Evolutionary conservation across 208 protist genomes (phyloP), one percentile per base, ranked within the genome.

Genomic region (Phytomonas sp.): DNA sequence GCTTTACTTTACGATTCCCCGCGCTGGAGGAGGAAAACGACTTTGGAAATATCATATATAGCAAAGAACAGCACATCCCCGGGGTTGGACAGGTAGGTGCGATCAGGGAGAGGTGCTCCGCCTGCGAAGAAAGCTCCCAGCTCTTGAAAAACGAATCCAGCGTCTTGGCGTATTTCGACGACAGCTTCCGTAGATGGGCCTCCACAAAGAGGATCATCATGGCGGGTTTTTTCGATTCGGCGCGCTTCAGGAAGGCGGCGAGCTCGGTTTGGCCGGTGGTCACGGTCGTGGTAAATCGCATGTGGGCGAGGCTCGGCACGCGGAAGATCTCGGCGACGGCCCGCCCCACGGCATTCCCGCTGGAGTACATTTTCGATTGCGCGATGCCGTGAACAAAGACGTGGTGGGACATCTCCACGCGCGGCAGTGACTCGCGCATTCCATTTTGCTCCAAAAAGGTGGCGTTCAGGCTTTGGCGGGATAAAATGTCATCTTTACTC

Each of bases 361-460:
- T 64, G 56, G 65, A 59, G 29, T 69, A 60, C 0, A 42, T 36
- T 29, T 79, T 63, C 5, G 77, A 71, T 14, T 56, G 69, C 14
- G 79, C 63, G 40, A 89, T 76, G n/a, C 81, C 69, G 63, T 89
- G 83, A 16, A 89, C 72, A 0, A 86, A 72, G 10, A 86, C 80
- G 19, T 26, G 26, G 26, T 23, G 45, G 6, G 4, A 4, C 0
- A 26, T 19, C 19, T 56, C 45, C 19, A 23, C 0, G 45, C 16
- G 45, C 2, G 45, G 45, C 45, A 56, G 23, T 4, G 5, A 23
- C 45, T 56, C 45, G 19, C 2, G 1, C 19, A 26, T 23, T 19
- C 26, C 19, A 56, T 26, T 26, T n/a, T 69, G 52, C 56, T 67
- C 66, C 2, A 66, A n/a, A 2, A 60, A 45, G 8, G 62, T 61